These are phyloP conservation scores for Biscutella laevigata DNA, from an alignment of 441 rosid genomes.

Conservation along the genomic window DNA sequence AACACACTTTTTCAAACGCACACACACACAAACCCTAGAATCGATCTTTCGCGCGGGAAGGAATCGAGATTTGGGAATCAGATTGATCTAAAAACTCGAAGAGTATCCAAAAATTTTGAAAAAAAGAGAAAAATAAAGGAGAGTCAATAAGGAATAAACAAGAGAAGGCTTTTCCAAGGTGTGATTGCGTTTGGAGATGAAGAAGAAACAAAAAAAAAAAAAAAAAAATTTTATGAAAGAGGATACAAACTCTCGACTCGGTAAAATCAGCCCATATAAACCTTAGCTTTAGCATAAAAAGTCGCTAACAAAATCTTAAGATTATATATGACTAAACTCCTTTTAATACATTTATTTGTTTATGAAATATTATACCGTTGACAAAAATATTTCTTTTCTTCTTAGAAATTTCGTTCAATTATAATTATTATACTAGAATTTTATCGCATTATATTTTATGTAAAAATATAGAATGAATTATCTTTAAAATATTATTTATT, in stretches of 20 bases:
- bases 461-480: no score
- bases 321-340: no score
- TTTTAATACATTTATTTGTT: no score
- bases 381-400: no score
- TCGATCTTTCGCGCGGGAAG: constrained; percentile 18
- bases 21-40: constrained; percentile 18
- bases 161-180: constrained; percentile 17
- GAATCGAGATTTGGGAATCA: constrained; percentile 19
- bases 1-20: background rate
- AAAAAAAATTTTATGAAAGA: background rate
- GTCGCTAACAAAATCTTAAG: no score
- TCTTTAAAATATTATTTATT: no score
- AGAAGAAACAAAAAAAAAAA: no score
- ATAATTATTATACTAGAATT: no score
- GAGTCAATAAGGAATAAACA: constrained; percentile 9
- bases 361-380: no score
- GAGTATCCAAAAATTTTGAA: background rate
- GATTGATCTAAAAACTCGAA: constrained; percentile 12
- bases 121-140: background rate
- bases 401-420: no score
- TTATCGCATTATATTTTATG: no score
- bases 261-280: constrained; percentile 15
- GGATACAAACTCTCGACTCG: constrained; percentile 9
- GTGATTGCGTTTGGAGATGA: constrained; percentile 14
- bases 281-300: background rate